Evolutionary conservation across 805 yeast genomes (phyloP).

Genomic region (Myxozyma mucilagina): DNA sequence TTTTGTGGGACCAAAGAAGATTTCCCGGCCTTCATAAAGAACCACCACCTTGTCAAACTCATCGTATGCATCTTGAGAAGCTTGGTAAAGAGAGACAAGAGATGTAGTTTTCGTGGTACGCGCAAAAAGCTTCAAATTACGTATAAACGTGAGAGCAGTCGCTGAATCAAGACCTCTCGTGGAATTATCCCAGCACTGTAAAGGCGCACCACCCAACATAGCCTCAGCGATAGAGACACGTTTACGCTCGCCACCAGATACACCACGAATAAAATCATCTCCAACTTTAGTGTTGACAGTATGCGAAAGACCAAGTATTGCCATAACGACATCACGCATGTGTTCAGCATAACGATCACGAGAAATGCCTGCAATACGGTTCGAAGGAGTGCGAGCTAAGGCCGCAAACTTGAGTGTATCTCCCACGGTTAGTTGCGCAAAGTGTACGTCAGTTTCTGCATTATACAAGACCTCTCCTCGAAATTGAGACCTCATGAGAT

Average conservation of each 20-base stretch:
- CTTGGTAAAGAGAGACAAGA: constrained; percentile 61
- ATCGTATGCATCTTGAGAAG: constrained; percentile 57
- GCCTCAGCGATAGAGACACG: constrained; percentile 58
- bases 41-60: constrained; percentile 56
- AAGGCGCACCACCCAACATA: constrained; percentile 47
- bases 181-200: constrained; percentile 67
- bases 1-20: constrained; percentile 52
- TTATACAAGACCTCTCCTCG: constrained; percentile 66
- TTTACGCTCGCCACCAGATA: constrained; percentile 59
- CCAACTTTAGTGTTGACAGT: constrained; percentile 48
- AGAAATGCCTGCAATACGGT: constrained; percentile 53
- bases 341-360: constrained; percentile 53
- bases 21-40: constrained; percentile 58
- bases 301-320: constrained; percentile 46
- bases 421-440: constrained; percentile 63
- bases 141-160: constrained; percentile 63
- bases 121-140: constrained; percentile 60
- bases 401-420: constrained; percentile 61
- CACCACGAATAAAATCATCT: constrained; percentile 56
- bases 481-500: constrained; percentile 49
- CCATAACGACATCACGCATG: constrained; percentile 54
- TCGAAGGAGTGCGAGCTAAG: constrained; percentile 55
- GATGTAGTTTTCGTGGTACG: constrained; percentile 52
- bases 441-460: constrained; percentile 64
- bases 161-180: constrained; percentile 74